Evolutionary conservation across 1,284 basidiomycete species (phyloP).

Genomic region (Hemileia vastatrix): DNA sequence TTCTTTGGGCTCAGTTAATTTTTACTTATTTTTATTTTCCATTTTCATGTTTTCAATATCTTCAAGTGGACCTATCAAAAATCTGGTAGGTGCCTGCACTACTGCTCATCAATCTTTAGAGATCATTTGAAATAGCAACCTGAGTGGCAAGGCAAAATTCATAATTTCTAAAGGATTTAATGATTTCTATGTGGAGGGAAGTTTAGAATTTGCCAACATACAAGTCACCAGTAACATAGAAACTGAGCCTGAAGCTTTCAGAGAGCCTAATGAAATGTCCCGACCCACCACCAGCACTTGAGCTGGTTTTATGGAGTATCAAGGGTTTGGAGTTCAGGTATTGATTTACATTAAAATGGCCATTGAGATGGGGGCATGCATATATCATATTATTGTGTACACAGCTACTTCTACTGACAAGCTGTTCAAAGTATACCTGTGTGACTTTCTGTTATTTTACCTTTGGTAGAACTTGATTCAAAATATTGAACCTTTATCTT

Average conservation of each 20-base stretch:
- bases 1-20: background rate
- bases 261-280: conserved; percentile 97
- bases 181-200: conserved; percentile 73
- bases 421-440: conserved; percentile 46
- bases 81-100: conserved; percentile 96
- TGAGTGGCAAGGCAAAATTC: conserved; percentile 93
- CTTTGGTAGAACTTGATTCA: background rate
- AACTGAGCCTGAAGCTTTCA: conserved; percentile 94
- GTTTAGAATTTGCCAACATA: conserved; percentile 70
- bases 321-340: conserved; percentile 91
- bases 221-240: conserved; percentile 96
- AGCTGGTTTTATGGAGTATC: conserved; percentile 82
- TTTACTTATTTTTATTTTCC: background rate
- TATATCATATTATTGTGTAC: conserved; percentile 86
- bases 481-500: conserved; percentile 21
- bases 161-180: conserved; percentile 99
- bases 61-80: conserved; percentile 93
- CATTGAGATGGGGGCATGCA: conserved; percentile 81
- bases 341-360: conserved; percentile 95
- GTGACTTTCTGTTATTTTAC: conserved; percentile 8
- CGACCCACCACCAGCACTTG: conserved; percentile 92
- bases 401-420: conserved; percentile 73
- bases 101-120: conserved; percentile 95
- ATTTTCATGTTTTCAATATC: conserved; percentile 52
- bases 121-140: conserved; percentile 90